A percentile compares a stretch with the other conserved stretches of the same genome.
phyloP scores from a whole-genome alignment of 2,329 filamentous ascomycete genomes.

The Hymenoscyphus albidus region DNA sequence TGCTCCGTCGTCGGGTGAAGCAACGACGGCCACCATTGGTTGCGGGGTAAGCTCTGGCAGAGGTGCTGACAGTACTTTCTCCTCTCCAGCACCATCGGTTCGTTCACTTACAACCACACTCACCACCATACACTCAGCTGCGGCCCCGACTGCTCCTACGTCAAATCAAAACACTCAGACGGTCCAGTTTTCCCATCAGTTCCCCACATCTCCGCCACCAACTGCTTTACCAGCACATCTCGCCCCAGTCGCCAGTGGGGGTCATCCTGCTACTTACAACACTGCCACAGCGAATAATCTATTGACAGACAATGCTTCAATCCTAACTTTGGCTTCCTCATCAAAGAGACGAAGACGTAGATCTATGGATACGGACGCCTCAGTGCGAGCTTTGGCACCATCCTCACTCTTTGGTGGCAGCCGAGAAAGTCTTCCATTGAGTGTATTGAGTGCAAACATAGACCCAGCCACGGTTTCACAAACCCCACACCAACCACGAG shows the following conservation, averaged over 20 bases:
- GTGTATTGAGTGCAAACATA: constrained; percentile 69
- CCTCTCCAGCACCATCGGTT: constrained; percentile 75
- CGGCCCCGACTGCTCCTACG: constrained; percentile 41
- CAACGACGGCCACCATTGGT: constrained; percentile 67
- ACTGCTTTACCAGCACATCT: constrained; percentile 72
- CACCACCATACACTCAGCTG: constrained; percentile 78
- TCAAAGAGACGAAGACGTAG: constrained; percentile 73
- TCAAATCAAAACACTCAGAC: constrained; percentile 27
- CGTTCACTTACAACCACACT: constrained; percentile 78
- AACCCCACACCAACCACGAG: constrained; percentile 51
- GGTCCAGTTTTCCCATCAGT: constrained; percentile 63
- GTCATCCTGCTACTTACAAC: constrained; percentile 67
- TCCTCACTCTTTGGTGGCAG: constrained; percentile 79
- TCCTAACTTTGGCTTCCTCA: constrained; percentile 78
- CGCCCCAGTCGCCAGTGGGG: constrained; percentile 44
- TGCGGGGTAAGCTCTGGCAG: constrained; percentile 63
- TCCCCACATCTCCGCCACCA: constrained; percentile 59
- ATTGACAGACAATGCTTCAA: constrained; percentile 80
- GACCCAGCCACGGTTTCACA: constrained; percentile 48
- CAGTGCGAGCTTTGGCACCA: constrained; percentile 77
- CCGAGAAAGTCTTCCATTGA: constrained; percentile 74
- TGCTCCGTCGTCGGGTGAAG: constrained; percentile 60
- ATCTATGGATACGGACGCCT: constrained; percentile 82
- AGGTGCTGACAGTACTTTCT: constrained; percentile 74
- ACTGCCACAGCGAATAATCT: constrained; percentile 79